Conservation (phyloP, 2,329 filamentous ascomycete genomes). For the Emmonsiellopsis sp. region DNA sequence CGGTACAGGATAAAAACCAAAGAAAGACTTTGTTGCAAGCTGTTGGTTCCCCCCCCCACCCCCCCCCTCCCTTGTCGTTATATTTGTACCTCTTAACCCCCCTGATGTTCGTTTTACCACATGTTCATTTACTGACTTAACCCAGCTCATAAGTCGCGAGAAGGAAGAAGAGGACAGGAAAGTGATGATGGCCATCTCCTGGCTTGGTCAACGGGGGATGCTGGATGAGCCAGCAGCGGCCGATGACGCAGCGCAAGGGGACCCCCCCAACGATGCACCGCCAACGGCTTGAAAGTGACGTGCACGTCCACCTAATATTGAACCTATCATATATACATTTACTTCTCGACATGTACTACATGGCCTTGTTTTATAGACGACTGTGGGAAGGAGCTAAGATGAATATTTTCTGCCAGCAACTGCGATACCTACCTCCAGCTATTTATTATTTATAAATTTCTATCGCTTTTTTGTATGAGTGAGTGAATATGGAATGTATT, state of each 20-base stretch:
- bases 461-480: too few species aligned
- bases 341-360: too few species aligned
- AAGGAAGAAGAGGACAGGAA: conserved; percentile 33
- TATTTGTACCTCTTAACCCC: background rate
- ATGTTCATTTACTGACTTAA: conserved; percentile 1
- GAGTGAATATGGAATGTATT: too few species aligned
- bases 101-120: conserved; percentile 3
- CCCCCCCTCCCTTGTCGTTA: background rate
- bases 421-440: too few species aligned
- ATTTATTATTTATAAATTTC: too few species aligned
- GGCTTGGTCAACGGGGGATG: conserved; percentile 33
- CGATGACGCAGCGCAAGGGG: background rate
- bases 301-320: conserved; percentile 3
- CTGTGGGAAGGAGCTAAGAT: too few species aligned
- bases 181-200: conserved; percentile 34
- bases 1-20: conserved; percentile 18
- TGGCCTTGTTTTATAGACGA: too few species aligned
- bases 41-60: conserved; percentile 21
- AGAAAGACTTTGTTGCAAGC: conserved; percentile 36
- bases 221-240: conserved; percentile 22
- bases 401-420: too few species aligned
- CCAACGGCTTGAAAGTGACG: background rate
- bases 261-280: background rate
- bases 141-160: conserved; percentile 34
- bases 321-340: too few species aligned